Evolutionary conservation across 2,329 filamentous ascomycete species (phyloP), one percentile per base, ranked within the genome.

Genomic region (Ophiostoma sp.): DNA sequence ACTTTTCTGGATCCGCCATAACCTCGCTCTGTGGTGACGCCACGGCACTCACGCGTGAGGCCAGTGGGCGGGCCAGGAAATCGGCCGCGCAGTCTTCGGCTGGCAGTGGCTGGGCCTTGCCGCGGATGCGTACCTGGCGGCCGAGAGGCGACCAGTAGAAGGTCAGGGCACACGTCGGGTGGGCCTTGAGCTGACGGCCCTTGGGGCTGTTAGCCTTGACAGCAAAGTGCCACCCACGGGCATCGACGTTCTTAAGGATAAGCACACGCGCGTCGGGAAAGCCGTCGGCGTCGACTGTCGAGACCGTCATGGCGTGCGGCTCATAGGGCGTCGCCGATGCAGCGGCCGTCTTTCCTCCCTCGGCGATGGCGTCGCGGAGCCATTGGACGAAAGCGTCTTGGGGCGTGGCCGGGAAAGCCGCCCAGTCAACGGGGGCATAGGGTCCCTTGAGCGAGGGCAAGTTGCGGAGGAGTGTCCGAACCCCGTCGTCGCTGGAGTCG

Each of bases 181-280:
- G 48, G 12, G 12, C 42, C 25, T 28, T 22, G 42, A 76, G 66
- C 71, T 75, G 74, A 0, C 59, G 74, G 2, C 74, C 75, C 72
- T 76, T 76, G 72, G 72, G 42, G 19, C 75, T 75, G 36, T 42
- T 71, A 4, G 68, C 68, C 57, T 71, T 73, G 55, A 68, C 69
- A 19, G 66, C 74, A 70, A 76, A 76, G 36, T 76, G 75, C 75
- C 74, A 75, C 45, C 74, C 75, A 25, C 74, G 72, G n/a, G 48
- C 55, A 59, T 75, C 74, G 22, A 75, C 71, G 33, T 75, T 72
- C 59, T 75, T 76, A 55, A 76, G 69, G 39, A 76, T 76, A 25
- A 76, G 61, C 22, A 76, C 75, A 25, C 75, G 74, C 7, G 74
- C 75, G 45, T 76, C 75, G 3, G 71, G 69, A 2, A 25, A 7